A percentile compares a stretch with the other conserved stretches of the same genome.
phyloP scores from a whole-genome alignment of 495 filamentous ascomycete species.

The Penicillium atrosanguineum region DNA sequence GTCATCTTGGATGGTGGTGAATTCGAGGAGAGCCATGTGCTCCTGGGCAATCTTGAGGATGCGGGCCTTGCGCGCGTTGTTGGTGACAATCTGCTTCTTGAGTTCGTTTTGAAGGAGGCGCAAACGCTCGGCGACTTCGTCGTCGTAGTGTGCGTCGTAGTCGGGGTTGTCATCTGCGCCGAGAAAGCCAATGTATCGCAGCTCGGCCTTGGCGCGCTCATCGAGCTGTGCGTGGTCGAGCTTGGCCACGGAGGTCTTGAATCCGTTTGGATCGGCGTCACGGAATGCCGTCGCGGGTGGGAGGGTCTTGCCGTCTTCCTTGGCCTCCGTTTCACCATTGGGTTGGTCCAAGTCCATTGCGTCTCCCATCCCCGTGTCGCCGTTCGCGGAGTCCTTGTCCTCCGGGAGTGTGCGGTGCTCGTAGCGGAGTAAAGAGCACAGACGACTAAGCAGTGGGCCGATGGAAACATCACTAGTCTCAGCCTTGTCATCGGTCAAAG shows the following conservation, averaged over 20 bases:
- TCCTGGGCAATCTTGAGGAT: constrained; percentile 83
- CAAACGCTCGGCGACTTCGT: constrained; percentile 88
- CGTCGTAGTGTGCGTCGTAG: constrained; percentile 87
- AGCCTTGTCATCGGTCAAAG: constrained; percentile 76
- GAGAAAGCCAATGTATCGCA: constrained; percentile 90
- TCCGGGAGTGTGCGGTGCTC: constrained; percentile 66
- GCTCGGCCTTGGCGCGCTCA: constrained; percentile 84
- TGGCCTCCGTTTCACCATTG: constrained; percentile 40
- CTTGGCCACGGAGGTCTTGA: constrained; percentile 58
- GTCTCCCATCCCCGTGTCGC: constrained; percentile 53
- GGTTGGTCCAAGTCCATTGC: constrained; percentile 49
- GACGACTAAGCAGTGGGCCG: constrained; percentile 78
- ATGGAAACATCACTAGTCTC: constrained; percentile 90
- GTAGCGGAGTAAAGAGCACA: constrained; percentile 78
- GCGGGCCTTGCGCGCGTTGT: constrained; percentile 84
- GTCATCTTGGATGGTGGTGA: constrained; percentile 93
- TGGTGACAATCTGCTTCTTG: constrained; percentile 73
- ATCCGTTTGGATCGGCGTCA: constrained; percentile 60
- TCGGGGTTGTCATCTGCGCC: constrained; percentile 66
- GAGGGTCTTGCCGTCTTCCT: constrained; percentile 47
- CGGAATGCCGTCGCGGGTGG: constrained; percentile 75
- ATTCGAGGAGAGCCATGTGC: constrained; percentile 92
- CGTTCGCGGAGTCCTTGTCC: constrained; percentile 54
- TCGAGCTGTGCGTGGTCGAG: constrained; percentile 83
- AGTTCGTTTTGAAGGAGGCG: constrained; percentile 81